Conservation (phyloP, 495 filamentous ascomycete species). For the Oidiodendron maius region DNA sequence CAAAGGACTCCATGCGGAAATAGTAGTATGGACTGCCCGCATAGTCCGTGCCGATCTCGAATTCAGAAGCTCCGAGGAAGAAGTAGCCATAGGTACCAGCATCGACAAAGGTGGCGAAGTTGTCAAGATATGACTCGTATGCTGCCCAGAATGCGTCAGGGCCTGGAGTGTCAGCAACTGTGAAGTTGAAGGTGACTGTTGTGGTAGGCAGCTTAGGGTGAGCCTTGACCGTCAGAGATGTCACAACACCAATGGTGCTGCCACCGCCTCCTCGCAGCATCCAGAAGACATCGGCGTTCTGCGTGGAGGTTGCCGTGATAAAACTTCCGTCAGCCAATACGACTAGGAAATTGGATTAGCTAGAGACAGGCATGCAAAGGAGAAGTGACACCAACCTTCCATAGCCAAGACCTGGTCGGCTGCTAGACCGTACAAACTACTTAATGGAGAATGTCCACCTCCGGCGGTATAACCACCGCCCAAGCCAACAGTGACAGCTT, state of each 20-base stretch:
- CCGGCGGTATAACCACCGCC: slow-evolving; percentile 54
- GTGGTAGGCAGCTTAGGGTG: slow-evolving; percentile 15
- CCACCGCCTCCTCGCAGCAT: slow-evolving; percentile 50
- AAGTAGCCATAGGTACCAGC: slow-evolving; percentile 48
- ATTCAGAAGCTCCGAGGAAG: slow-evolving; percentile 31
- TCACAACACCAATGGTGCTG: slow-evolving; percentile 13
- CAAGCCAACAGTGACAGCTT: slow-evolving; percentile 18
- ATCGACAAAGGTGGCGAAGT: slow-evolving; percentile 25
- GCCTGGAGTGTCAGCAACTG: slow-evolving; percentile 3
- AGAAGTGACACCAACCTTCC: slow-evolving; percentile 52
- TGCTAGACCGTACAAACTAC: slow-evolving; percentile 49
- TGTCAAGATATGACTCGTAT: slow-evolving; percentile 1
- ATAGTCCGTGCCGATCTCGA: too few relatives aligned
- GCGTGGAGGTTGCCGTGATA: slow-evolving; percentile 5
- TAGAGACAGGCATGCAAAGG: too few relatives aligned
- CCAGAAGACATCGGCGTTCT: slow-evolving; percentile 25
- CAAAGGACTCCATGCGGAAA: background rate
- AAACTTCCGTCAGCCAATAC: slow-evolving; percentile 36
- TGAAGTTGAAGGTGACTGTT: slow-evolving; percentile 17
- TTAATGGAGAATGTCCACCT: slow-evolving; percentile 53
- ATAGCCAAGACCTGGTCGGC: slow-evolving; percentile 53
- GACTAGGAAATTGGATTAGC: too few relatives aligned
- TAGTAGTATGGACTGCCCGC: background rate
- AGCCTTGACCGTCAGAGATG: slow-evolving; percentile 6
- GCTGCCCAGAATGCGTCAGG: slow-evolving; percentile 13